phyloP scores from a whole-genome alignment of 2,329 filamentous ascomycete genomes.

The Cladophialophora carrionii region DNA sequence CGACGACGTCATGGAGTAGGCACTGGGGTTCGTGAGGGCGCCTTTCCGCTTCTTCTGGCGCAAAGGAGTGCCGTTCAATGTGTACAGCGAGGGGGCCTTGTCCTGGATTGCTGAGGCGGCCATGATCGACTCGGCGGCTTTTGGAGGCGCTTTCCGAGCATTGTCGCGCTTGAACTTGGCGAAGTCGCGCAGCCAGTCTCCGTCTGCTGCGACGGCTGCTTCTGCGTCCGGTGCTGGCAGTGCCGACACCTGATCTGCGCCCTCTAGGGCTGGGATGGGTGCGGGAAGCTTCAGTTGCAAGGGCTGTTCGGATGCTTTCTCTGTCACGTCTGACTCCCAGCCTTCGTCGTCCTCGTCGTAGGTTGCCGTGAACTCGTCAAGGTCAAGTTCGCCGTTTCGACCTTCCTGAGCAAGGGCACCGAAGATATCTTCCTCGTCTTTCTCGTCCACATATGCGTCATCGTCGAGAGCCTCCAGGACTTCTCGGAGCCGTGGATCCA shows the following conservation, averaged over 20 bases:
- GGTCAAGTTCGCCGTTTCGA: conserved; percentile 67
- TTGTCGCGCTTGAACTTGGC: conserved; percentile 88
- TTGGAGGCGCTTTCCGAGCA: conserved; percentile 46
- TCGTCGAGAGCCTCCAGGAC: conserved; percentile 92
- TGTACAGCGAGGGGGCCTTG: conserved; percentile 49
- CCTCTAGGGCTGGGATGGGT: conserved; percentile 5
- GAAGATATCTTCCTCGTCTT: conserved; percentile 82
- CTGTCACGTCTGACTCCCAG: conserved; percentile 94
- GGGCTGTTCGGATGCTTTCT: conserved; percentile 60
- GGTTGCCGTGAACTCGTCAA: conserved; percentile 74
- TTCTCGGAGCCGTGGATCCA: conserved; percentile 91
- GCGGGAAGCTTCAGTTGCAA: conserved; percentile 29
- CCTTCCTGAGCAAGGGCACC: conserved; percentile 69
- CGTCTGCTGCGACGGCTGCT: conserved; percentile 60
- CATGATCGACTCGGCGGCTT: conserved; percentile 45
- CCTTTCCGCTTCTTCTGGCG: conserved; percentile 94
- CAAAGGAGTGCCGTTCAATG: conserved; percentile 66
- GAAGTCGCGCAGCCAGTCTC: conserved; percentile 90
- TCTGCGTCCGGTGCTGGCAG: conserved; percentile 27
- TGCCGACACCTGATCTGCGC: conserved; percentile 2
- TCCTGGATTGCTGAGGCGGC: conserved; percentile 48
- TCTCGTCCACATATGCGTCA: conserved; percentile 85
- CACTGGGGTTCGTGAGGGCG: conserved; percentile 82
- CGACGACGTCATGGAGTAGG: conserved; percentile 90
- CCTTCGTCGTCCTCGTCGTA: conserved; percentile 71